Conservation (phyloP, 2,329 filamentous ascomycete species). For the Emergomyces orientalis region DNA sequence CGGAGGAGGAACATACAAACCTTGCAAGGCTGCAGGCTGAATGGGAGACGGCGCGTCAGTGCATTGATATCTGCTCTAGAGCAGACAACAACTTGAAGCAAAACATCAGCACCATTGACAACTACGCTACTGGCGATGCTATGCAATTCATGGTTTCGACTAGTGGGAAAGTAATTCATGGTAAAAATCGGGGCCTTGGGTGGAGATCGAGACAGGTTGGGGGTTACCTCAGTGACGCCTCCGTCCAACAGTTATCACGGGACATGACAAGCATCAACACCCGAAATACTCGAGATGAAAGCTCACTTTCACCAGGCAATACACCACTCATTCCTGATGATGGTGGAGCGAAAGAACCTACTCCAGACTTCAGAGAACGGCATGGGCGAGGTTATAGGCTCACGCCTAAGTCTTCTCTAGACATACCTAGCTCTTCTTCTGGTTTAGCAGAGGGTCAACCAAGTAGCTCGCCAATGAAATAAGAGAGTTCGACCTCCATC, state of each 20-base stretch:
- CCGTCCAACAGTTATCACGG: background rate
- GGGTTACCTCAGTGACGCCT: conserved; percentile 16
- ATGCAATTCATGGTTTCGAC: conserved; percentile 33
- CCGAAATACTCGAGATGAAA: background rate
- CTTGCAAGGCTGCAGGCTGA: conserved; percentile 29
- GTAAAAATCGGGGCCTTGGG: conserved; percentile 26
- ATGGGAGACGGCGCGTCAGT: conserved; percentile 30
- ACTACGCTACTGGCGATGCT: conserved; percentile 28
- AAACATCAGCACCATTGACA: conserved; percentile 28
- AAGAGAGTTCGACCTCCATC: no score
- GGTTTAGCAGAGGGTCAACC: no score
- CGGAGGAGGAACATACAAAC: conserved; percentile 2
- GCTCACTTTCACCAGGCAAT: background rate
- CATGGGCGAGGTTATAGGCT: background rate
- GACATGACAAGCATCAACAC: background rate
- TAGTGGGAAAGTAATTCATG: conserved; percentile 26
- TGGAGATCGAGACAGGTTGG: conserved; percentile 30
- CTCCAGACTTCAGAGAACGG: background rate
- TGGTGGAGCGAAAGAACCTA: background rate
- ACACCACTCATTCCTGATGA: background rate
- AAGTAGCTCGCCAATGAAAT: no score
- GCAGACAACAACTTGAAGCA: conserved; percentile 24
- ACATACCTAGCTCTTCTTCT: no score
- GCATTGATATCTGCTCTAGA: conserved; percentile 27
- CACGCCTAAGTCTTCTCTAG: background rate